phyloP scores from a whole-genome alignment of 2,329 filamentous ascomycete genomes.

The Mollisia scopiformis region DNA sequence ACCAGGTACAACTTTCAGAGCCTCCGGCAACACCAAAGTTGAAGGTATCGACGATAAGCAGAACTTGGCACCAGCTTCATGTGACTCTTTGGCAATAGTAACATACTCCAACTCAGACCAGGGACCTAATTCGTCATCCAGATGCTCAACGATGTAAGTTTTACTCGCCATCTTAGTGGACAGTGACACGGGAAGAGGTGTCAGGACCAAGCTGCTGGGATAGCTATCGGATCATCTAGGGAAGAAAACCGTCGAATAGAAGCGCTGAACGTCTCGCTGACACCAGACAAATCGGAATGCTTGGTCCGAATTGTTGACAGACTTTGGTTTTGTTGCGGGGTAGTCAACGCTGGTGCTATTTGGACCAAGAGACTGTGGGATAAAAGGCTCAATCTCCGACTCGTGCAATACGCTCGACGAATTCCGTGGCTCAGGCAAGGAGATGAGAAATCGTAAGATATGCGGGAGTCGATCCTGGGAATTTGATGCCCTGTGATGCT shows the following conservation, averaged over 20 bases:
- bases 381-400: slow-evolving; percentile 20
- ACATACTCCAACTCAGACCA: slow-evolving; percentile 96
- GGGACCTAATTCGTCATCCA: slow-evolving; percentile 89
- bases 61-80: slow-evolving; percentile 68
- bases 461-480: not conserved
- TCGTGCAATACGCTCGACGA: slow-evolving; percentile 16
- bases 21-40: slow-evolving; percentile 65
- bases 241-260: not conserved
- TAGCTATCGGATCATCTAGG: not conserved
- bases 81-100: slow-evolving; percentile 82
- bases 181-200: not conserved
- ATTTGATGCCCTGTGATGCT: slow-evolving; percentile 13
- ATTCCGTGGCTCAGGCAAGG: not conserved
- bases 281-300: slow-evolving; percentile 26
- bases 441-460: slow-evolving; percentile 14
- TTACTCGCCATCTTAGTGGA: slow-evolving; percentile 51
- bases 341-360: slow-evolving; percentile 15
- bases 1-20: slow-evolving; percentile 57
- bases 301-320: slow-evolving; percentile 4
- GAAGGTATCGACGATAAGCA: slow-evolving; percentile 80
- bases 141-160: slow-evolving; percentile 93
- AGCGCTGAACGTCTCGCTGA: not conserved
- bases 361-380: not conserved
- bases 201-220: not conserved
- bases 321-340: slow-evolving; percentile 26